Conservation (phyloP, 2,329 filamentous ascomycete genomes). For the Fusarium sp. region DNA sequence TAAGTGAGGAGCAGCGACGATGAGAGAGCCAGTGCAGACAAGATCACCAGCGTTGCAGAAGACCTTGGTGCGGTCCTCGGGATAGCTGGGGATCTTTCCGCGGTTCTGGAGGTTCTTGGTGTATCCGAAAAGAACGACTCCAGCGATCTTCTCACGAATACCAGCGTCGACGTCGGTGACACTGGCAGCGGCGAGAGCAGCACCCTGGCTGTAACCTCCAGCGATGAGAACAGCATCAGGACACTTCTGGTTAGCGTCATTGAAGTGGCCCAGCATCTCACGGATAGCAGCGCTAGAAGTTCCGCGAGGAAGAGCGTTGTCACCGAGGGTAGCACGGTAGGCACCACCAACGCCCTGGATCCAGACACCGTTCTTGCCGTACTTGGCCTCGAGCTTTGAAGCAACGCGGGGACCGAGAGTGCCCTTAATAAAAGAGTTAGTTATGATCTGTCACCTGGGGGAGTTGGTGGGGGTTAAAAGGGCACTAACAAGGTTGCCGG, state of each 20-base stretch:
- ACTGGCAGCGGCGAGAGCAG: conserved; percentile 55
- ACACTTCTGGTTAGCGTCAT: conserved; percentile 54
- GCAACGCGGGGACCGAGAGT: conserved; percentile 46
- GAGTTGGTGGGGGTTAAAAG: neutral
- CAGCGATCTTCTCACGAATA: conserved; percentile 50
- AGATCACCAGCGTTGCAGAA: conserved; percentile 52
- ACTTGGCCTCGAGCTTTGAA: conserved; percentile 42
- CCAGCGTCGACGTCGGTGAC: conserved; percentile 48
- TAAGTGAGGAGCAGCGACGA: conserved; percentile 31
- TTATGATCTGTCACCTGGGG: neutral
- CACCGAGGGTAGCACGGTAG: conserved; percentile 51
- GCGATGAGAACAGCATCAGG: conserved; percentile 55
- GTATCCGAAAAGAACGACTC: conserved; percentile 53
- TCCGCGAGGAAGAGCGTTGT: conserved; percentile 53
- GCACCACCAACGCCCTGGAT: conserved; percentile 56
- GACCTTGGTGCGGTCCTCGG: conserved; percentile 48
- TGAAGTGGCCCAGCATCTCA: conserved; percentile 54
- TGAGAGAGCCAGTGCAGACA: conserved; percentile 51
- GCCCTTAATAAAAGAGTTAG: conserved; percentile 36
- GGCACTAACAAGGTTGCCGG: conserved; percentile 51
- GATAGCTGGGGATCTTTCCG: conserved; percentile 53
- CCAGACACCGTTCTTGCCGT: conserved; percentile 47
- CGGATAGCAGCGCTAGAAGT: conserved; percentile 52
- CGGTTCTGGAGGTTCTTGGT: conserved; percentile 56
- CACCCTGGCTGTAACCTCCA: conserved; percentile 56